phyloP scores from a whole-genome alignment of 768 basidiomycete genomes.

The Tulasnella sp. region DNA sequence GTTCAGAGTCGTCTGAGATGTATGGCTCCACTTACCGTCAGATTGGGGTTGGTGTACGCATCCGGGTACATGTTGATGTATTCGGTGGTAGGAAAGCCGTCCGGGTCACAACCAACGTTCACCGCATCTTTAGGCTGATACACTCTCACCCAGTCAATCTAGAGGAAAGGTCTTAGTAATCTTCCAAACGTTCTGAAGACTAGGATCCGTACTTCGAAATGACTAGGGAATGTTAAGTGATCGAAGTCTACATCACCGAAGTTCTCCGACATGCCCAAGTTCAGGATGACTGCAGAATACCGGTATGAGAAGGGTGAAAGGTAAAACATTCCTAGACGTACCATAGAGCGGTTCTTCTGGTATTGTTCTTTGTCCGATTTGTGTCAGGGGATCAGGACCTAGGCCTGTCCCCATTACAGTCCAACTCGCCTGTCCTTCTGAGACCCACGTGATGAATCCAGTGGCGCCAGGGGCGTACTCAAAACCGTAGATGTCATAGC shows the following conservation, averaged over 20 bases:
- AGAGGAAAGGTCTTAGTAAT: conserved; percentile 48
- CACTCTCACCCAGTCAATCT: conserved; percentile 78
- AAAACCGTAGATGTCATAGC: conserved; percentile 63
- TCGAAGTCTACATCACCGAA: conserved; percentile 46
- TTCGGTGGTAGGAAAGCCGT: conserved; percentile 58
- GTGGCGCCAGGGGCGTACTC: conserved; percentile 73
- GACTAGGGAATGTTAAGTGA: neutral
- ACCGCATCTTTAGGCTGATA: conserved; percentile 61
- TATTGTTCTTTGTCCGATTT: conserved; percentile 57
- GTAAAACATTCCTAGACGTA: conserved; percentile 23
- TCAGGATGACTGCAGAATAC: conserved; percentile 53
- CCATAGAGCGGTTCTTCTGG: conserved; percentile 69
- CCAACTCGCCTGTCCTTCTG: conserved; percentile 52
- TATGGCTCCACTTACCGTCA: conserved; percentile 31
- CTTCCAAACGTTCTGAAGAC: neutral
- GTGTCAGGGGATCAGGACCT: conserved; percentile 42
- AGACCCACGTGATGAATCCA: conserved; percentile 70
- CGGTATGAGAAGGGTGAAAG: neutral
- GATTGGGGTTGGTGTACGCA: conserved; percentile 71
- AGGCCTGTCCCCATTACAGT: conserved; percentile 52
- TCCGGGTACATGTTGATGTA: conserved; percentile 67
- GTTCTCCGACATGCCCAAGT: conserved; percentile 73
- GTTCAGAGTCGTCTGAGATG: neutral
- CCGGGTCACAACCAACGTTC: conserved; percentile 79
- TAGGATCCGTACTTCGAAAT: neutral